phyloP scores from a whole-genome alignment of 2,329 filamentous ascomycete genomes.

The Colletotrichum trifolii region DNA sequence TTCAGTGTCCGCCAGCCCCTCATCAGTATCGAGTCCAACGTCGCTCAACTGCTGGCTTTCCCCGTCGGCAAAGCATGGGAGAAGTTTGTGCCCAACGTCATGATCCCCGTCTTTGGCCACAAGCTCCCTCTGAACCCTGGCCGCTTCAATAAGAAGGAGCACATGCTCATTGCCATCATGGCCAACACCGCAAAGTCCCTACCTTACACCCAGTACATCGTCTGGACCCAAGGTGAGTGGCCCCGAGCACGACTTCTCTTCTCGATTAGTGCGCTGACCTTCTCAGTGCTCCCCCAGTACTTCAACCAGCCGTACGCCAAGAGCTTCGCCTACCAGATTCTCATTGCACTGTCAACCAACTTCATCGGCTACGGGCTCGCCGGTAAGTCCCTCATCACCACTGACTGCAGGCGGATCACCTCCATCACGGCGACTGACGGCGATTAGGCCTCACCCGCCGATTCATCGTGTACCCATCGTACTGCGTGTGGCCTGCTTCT shows the following conservation, averaged over 20 bases:
- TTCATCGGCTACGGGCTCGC: slow-evolving; percentile 68
- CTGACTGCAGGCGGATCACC: background rate
- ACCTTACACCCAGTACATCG: slow-evolving; percentile 61
- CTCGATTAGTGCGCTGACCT: background rate
- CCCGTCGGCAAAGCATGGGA: slow-evolving; percentile 64
- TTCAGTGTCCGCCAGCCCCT: slow-evolving; percentile 67
- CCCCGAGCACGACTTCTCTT: slow-evolving; percentile 39
- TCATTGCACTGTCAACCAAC: slow-evolving; percentile 62
- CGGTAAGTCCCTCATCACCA: slow-evolving; percentile 43
- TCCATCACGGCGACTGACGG: background rate
- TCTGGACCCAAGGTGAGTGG: slow-evolving; percentile 56
- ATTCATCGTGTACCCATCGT: slow-evolving; percentile 64
- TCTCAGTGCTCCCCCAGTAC: slow-evolving; percentile 52
- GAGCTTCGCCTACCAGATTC: slow-evolving; percentile 60
- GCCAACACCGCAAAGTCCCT: slow-evolving; percentile 62
- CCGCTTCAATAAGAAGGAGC: slow-evolving; percentile 69
- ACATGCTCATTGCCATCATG: slow-evolving; percentile 69
- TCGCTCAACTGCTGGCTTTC: slow-evolving; percentile 67
- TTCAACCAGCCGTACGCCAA: slow-evolving; percentile 63
- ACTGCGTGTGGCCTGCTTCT: slow-evolving; percentile 64
- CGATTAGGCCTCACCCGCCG: slow-evolving; percentile 49
- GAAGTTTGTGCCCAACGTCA: slow-evolving; percentile 60
- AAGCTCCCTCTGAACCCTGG: slow-evolving; percentile 65
- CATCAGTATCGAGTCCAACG: slow-evolving; percentile 65
- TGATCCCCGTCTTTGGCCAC: slow-evolving; percentile 58